These are phyloP conservation scores for Yamadazyma mexicana DNA, from an alignment of 1,139 yeast species.

Conservation along the genomic window DNA sequence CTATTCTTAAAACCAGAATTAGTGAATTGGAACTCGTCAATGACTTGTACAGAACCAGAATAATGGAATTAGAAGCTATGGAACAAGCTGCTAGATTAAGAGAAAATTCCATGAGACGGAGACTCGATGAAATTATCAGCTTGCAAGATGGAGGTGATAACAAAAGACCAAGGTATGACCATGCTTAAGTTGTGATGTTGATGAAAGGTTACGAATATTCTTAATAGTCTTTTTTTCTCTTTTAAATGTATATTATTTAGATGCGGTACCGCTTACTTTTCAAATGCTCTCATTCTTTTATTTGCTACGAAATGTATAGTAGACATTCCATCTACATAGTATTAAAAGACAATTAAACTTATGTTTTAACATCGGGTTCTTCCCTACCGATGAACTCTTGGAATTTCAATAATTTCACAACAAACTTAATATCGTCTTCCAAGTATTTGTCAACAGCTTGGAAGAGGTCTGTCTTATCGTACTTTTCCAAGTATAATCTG, in stretches of 20 bases:
- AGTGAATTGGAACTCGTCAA: constrained; percentile 90
- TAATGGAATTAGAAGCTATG: constrained; percentile 74
- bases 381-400: constrained; percentile 76
- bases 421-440: constrained; percentile 58
- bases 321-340: not conserved
- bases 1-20: constrained; percentile 67
- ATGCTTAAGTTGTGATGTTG: not conserved
- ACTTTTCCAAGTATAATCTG: constrained; percentile 87
- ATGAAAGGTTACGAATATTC: not conserved
- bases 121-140: constrained; percentile 46
- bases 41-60: constrained; percentile 79
- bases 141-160: constrained; percentile 20
- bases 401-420: constrained; percentile 69
- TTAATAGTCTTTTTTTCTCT: not conserved
- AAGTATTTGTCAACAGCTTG: constrained; percentile 70
- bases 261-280: not conserved
- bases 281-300: not conserved
- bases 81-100: constrained; percentile 60
- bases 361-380: constrained; percentile 89
- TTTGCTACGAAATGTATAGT: not conserved
- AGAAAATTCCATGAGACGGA: constrained; percentile 48
- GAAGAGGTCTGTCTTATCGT: constrained; percentile 56
- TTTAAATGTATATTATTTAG: constrained; percentile 4
- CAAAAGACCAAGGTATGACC: constrained; percentile 22
- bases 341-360: not conserved